Evolutionary conservation across 768 basidiomycete species (phyloP), one percentile per base, ranked within the genome.

Genomic region (Hortiboletus flavorubellus): DNA sequence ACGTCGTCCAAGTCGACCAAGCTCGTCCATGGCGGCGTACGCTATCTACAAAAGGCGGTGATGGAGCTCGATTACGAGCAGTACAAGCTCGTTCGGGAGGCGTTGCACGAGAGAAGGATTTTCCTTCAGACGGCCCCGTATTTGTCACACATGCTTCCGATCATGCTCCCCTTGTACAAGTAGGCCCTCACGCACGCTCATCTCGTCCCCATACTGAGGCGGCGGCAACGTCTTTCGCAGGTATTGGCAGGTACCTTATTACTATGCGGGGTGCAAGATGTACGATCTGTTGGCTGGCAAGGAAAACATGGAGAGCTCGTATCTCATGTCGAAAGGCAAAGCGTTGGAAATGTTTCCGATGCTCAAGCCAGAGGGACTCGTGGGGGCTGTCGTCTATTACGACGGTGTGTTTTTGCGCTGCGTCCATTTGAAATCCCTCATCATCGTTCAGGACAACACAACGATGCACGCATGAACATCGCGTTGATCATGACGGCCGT

Each of bases 1-100:
- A 97, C 96, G 0, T 96, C 93, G 0, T 96, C 93, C 7, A 98
- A 98, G 68, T 94, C 93, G 8, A 98, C 97, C 1, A 98, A 99
- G 70, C 86, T 99, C 49, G 96, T 99, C 1, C 97, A 99, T 73
- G 96, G 96, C 15, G 96, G 96, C 38, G 96, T 98, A 3, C 85
- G 96, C 1, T 99, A 99, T 72, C 83, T 99, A 11, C 96, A 99
- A 66, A 99, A 98, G 68, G 96, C 96, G 4, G 81, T 98, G 35
- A 83, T 95, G 64, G 95, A 96, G 64, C 83, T 97, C 58, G 96
- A 98, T 68, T 97, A 96, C 64, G 93, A 93, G 67, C 93, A 95
- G 68, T 95, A 87, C 78, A 97, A 97, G 69, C 88, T 99, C 54
- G 96, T 99, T 30, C 80, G 79, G n/a, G 96, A 98, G 69, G 95